Evolutionary conservation across 176 grass and related monocot genomes (phyloP), one percentile per base, ranked within the genome.

Genomic region (Otatea glauca): DNA sequence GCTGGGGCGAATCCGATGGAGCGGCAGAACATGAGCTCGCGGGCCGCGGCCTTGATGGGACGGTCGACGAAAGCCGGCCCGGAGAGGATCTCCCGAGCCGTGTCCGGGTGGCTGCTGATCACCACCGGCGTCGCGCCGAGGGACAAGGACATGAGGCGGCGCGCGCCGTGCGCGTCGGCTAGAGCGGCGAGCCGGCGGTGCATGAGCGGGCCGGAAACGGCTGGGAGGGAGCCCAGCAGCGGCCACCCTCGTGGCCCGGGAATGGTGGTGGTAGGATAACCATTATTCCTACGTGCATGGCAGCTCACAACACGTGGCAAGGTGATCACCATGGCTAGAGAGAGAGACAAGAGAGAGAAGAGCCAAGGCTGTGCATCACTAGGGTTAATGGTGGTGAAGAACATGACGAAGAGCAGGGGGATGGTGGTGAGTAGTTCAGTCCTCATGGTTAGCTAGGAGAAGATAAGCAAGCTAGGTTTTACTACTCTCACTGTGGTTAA

Each of bases 21-120:
- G 18, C 81, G 68, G 11, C 77, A 82, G 62, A 91, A 91, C 85
- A 91, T 91, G 5, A 91, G 85, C 17, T 66, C 74, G 5, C 85
- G 50, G 1, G 85, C 89, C 7, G 76, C 45, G 0, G 44, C 53
- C 85, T 76, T 80, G 7, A 41, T 24, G 0, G 89, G 85, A 11
- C 89, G 75, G 70, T 91, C 84, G 21, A n/a, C 53, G 75, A 91
- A 87, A 11, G 85, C 75, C 0, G 50, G 0, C 5, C 53, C 49
- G 15, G 54, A 37, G 3, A 91, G 63, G 66, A 87, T 91, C 70
- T 91, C 89, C 4, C 89, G 59, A n/a, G 85, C 80, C 2, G 80
- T 87, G 18, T 87, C 81, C 0, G 85, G 85, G 54, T 81, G 70
- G 76, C 85, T 88, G 53, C 85, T 81, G 64, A 91, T 20, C 53